Evolutionary conservation across 139 green algal species (phyloP).

Genomic region (Microglena sp.): DNA sequence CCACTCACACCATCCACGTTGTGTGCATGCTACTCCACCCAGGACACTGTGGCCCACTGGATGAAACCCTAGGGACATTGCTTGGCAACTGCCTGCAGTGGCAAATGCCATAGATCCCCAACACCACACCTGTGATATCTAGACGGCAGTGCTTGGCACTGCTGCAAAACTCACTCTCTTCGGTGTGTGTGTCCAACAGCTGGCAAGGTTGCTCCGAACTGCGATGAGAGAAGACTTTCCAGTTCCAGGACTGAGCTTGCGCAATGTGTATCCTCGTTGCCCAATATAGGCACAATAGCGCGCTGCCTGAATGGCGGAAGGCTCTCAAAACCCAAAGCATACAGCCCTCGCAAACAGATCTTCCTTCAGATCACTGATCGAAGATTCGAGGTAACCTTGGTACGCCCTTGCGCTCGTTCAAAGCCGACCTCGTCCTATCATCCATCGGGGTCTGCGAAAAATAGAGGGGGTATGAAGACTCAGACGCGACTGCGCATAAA

Average conservation of each 20-base stretch:
- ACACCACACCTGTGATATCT: neutral
- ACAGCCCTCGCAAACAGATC: slow-evolving; percentile 90
- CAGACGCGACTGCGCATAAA: no score
- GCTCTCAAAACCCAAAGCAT: slow-evolving; percentile 94
- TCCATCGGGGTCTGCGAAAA: no score
- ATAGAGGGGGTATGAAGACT: no score
- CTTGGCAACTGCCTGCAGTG: neutral
- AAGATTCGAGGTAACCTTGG: no score
- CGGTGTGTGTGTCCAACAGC: slow-evolving; percentile 62
- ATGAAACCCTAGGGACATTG: neutral
- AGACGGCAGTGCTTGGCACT: neutral
- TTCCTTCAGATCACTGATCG: no score
- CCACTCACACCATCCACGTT: no score
- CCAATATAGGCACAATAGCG: slow-evolving; percentile 84
- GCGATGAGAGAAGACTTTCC: slow-evolving; percentile 96
- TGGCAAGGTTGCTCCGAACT: slow-evolving; percentile 70
- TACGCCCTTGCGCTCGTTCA: no score
- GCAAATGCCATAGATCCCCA: neutral
- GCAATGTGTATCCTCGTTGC: slow-evolving; percentile 92
- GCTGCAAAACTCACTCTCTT: slow-evolving; percentile 51
- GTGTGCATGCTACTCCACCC: neutral
- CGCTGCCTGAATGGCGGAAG: slow-evolving; percentile 97
- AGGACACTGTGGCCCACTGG: neutral
- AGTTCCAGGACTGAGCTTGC: slow-evolving; percentile 94
- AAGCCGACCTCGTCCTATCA: no score